These are phyloP conservation scores for Psilocybe azurescens DNA, from an alignment of 768 basidiomycete species.

Conservation along the genomic window DNA sequence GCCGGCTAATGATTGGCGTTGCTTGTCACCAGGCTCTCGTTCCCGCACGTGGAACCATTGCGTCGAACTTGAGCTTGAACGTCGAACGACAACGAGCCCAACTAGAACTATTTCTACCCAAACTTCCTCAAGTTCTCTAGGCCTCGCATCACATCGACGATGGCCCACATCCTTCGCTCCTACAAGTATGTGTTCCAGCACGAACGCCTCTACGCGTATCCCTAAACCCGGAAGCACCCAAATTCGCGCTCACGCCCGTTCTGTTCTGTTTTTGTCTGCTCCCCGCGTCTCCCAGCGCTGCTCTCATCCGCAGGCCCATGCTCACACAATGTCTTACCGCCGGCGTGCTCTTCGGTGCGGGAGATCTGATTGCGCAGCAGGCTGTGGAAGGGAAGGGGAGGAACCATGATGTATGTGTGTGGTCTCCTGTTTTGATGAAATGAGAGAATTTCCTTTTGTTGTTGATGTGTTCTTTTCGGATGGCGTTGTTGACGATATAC, in stretches of 20 bases:
- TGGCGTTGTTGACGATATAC: background rate
- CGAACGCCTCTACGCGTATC: background rate
- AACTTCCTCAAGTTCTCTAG: no score
- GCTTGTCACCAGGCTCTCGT: no score
- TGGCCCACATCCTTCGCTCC: constrained; percentile 31
- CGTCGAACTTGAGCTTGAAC: no score
- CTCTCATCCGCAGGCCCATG: constrained; percentile 66
- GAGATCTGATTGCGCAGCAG: constrained; percentile 89
- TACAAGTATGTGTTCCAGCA: constrained; percentile 38
- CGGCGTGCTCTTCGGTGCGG: constrained; percentile 70
- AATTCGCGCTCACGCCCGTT: background rate
- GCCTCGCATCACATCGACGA: no score
- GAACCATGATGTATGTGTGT: constrained; percentile 72
- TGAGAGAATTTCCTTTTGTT: background rate
- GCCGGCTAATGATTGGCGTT: no score
- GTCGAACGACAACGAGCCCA: no score
- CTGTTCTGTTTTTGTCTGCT: background rate
- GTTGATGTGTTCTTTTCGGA: background rate
- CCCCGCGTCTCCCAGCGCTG: constrained; percentile 44
- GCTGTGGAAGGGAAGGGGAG: constrained; percentile 72
- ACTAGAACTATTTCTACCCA: no score
- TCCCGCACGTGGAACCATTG: no score
- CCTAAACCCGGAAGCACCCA: background rate
- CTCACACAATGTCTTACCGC: constrained; percentile 68
- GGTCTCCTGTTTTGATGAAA: constrained; percentile 2